Base-by-base conservation (phyloP, 176 grass and related monocot species). In the Rhynchospora pubera region DNA sequence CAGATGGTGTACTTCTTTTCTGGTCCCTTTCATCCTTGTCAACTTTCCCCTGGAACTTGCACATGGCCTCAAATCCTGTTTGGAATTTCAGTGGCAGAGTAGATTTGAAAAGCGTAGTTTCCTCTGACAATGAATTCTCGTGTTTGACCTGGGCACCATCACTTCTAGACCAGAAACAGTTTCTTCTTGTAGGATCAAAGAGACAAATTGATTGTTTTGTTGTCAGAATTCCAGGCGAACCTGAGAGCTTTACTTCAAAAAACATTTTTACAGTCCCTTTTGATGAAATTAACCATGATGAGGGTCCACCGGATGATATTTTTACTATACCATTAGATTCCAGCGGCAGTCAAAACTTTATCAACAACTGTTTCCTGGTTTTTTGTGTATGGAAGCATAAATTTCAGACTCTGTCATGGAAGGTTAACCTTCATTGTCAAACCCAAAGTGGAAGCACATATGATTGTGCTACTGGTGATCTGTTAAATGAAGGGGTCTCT, bases 1-100 rank as follows among this genome's bases (percentile, higher is more conserved):
- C 88, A 82, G 84, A 68, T 85, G 85, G 85, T 44, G 79, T 79
- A 43, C 63, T 97, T 89, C 85, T 86, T 91, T 89, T 97, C 62
- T 97, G 92, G 94, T 97, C 94, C 65, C 80, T 94, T 81, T 85
- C 94, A 82, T 85, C 88, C 39, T 90, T 94, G 16, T 97, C 91
- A 60, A 90, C 83, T 81, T 85, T 87, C 66, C 78, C 86, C 61
- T 80, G 86, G 26, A 87, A 77, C 8, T 80, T 92, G 83, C 83
- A 91, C 84, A 81, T 34, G 8, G 34, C 85, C 79, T 82, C 57
- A 68, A 76, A 88, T 89, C 88, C 92, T 86, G 80, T 89, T 82
- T 97, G 92, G 94, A 92, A 83, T 73, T 84, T 92, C 30, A 65
- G 92, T 63, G 85, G 88, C 74, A 92, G 84, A 86, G 82, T 94